Evolutionary conservation across 495 filamentous ascomycete species (phyloP).

Genomic region (Penicillium steckii): DNA sequence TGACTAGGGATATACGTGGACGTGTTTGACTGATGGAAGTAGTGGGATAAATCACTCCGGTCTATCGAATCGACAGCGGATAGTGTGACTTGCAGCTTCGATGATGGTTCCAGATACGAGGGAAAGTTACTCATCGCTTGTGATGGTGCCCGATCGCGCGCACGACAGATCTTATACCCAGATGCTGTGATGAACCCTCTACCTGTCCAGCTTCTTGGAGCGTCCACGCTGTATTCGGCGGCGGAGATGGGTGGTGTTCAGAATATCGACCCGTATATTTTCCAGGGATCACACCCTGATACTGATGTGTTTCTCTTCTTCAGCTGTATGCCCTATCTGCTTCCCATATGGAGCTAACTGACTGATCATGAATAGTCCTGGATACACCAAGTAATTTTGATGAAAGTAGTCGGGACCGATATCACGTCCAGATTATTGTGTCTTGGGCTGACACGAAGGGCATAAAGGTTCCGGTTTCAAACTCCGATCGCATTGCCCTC

Average conservation of each 20-base stretch:
- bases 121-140: constrained; percentile 55
- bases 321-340: constrained; percentile 29
- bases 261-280: constrained; percentile 57
- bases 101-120: constrained; percentile 45
- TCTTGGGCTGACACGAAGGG: constrained; percentile 49
- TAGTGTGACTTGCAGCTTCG: constrained; percentile 47
- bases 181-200: constrained; percentile 39
- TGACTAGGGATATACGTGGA: background rate
- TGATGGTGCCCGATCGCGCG: constrained; percentile 53
- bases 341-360: background rate
- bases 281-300: constrained; percentile 57
- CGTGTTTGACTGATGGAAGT: background rate
- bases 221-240: constrained; percentile 37
- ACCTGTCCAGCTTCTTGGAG: constrained; percentile 50
- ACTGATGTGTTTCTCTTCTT: constrained; percentile 58
- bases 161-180: constrained; percentile 39
- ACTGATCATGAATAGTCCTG: constrained; percentile 25
- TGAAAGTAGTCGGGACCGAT: constrained; percentile 33
- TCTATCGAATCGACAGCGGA: constrained; percentile 31
- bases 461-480: constrained; percentile 41
- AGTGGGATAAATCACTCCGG: constrained; percentile 48
- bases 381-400: constrained; percentile 47
- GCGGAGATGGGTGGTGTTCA: constrained; percentile 41
- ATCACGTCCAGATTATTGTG: constrained; percentile 49
- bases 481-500: constrained; percentile 42